Evolutionary conservation across 2,329 filamentous ascomycete species (phyloP).

Genomic region (Stemphylium vesicarium): DNA sequence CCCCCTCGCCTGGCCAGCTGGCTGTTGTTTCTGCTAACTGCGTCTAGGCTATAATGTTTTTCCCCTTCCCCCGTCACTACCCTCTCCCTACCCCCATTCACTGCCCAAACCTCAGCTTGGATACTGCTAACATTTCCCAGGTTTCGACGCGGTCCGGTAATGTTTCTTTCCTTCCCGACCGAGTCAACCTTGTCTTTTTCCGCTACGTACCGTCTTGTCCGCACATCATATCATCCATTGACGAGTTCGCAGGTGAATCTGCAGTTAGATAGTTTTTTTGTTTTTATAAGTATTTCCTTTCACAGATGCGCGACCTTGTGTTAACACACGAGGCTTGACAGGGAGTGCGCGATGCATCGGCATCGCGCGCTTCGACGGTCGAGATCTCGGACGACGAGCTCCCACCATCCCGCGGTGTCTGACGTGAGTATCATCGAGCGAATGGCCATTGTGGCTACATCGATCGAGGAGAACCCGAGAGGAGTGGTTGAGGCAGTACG

Average conservation of each 20-base stretch:
- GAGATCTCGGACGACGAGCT: neutral
- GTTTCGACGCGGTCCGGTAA: neutral
- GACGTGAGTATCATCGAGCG: neutral
- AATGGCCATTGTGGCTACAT: neutral
- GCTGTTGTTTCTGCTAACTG: neutral
- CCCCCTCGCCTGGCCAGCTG: too few relatives aligned
- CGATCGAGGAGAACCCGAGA: neutral
- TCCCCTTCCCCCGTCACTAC: neutral
- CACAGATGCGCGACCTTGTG: neutral
- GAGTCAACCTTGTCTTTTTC: neutral
- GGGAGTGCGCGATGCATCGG: neutral
- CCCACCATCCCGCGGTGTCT: neutral
- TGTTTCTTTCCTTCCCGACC: neutral
- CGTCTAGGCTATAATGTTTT: neutral
- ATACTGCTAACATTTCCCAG: neutral
- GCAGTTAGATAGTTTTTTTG: neutral
- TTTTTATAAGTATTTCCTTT: neutral
- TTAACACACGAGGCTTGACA: neutral
- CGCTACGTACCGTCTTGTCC: neutral
- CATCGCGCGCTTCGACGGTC: neutral
- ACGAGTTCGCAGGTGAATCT: neutral
- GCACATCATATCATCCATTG: neutral
- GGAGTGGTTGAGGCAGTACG: neutral
- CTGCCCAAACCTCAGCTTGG: neutral
- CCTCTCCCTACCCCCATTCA: neutral